Evolutionary conservation across 768 basidiomycete genomes (phyloP), one percentile per base, ranked within the genome.

Genomic region (Boletus coccyginus): DNA sequence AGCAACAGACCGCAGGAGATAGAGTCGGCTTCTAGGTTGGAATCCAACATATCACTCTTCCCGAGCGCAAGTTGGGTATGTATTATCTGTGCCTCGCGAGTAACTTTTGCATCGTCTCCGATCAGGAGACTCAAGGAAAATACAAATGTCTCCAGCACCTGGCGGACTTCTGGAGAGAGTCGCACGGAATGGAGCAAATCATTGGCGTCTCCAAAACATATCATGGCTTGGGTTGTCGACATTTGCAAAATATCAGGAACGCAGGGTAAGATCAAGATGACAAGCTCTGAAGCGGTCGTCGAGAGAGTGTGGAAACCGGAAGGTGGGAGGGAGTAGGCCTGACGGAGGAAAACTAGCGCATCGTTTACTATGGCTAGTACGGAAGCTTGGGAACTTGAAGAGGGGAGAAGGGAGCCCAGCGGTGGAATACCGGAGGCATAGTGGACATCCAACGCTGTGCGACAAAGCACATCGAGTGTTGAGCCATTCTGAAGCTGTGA

Each of bases 11-110:
- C 78, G 42, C 86, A 82, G 1, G 85, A 84, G 45, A 86, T 73
- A 19, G 83, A 79, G 62, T 91, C 89, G 13, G 81, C 79, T 60
- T 85, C 83, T 2, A 86, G 83, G 61, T 76, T 82, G 21, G 85
- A 74, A 12, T 80, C 82, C 32, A 82, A 64, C 49, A 81, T 72
- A 54, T 86, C 83, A 14, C 75, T 78, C 66, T 85, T 88, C 19
- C 81, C 81, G 32, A 85, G 66, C 11, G 78, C 73, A 50, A 85
- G 66, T 55, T 86, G 87, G 39, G 85, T 81, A 50, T 88, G 87
- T 74, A 88, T 81, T 70, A 88, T 78, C 56, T 89, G 86, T 16
- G 85, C 82, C 70, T 90, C 87, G 54, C 82, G 76, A n/a, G 84
- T 79, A 46, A 77, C 80, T 66, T 87, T 88, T 27, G 81, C 82